Percentiles rank a stretch among this genome's conserved stretches.
These are phyloP conservation scores for Thermoascus crustaceus DNA, from an alignment of 2,329 filamentous ascomycete genomes.

Conservation along the genomic window DNA sequence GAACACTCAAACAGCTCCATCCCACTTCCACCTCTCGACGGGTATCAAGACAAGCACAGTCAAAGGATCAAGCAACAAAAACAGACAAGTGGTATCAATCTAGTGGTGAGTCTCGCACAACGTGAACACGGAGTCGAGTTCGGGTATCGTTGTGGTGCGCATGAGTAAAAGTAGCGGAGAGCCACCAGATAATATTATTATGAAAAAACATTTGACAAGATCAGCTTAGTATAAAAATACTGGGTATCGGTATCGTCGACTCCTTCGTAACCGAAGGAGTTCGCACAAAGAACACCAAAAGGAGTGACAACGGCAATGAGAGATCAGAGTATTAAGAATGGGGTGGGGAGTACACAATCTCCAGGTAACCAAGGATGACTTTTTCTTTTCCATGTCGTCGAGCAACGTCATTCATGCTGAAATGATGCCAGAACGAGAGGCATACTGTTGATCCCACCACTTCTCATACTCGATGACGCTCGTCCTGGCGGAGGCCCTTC, in stretches of 20 bases:
- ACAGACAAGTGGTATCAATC: slow-evolving; percentile 31
- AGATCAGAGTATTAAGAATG: slow-evolving; percentile 11
- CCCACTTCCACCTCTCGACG: slow-evolving; percentile 15
- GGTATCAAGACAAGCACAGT: slow-evolving; percentile 25
- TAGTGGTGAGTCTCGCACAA: slow-evolving; percentile 22
- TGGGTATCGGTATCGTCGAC: slow-evolving; percentile 23
- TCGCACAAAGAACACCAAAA: slow-evolving; percentile 12
- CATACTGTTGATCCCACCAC: slow-evolving; percentile 32
- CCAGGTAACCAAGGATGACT: slow-evolving; percentile 9
- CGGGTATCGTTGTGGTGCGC: slow-evolving; percentile 23
- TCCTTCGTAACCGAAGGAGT: slow-evolving; percentile 10
- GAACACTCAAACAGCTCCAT: background rate
- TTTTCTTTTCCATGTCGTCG: slow-evolving; percentile 10
- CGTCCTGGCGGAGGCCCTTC: slow-evolving; percentile 25
- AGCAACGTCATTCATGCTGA: slow-evolving; percentile 13
- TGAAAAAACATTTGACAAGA: slow-evolving; percentile 2
- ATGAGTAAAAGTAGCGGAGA: too few relatives aligned
- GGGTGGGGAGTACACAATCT: slow-evolving; percentile 6
- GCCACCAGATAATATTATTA: slow-evolving; percentile 7
- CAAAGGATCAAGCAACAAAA: slow-evolving; percentile 19
- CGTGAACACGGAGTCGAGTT: slow-evolving; percentile 16
- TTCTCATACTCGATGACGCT: slow-evolving; percentile 33
- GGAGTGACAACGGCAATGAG: slow-evolving; percentile 22
- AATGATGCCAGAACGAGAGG: slow-evolving; percentile 20
- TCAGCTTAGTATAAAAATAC: slow-evolving; percentile 3